Percentiles rank a stretch among this genome's conserved stretches.
Evolutionary conservation across 768 basidiomycete genomes (phyloP).

Genomic region (Psilocybe cyanescens): DNA sequence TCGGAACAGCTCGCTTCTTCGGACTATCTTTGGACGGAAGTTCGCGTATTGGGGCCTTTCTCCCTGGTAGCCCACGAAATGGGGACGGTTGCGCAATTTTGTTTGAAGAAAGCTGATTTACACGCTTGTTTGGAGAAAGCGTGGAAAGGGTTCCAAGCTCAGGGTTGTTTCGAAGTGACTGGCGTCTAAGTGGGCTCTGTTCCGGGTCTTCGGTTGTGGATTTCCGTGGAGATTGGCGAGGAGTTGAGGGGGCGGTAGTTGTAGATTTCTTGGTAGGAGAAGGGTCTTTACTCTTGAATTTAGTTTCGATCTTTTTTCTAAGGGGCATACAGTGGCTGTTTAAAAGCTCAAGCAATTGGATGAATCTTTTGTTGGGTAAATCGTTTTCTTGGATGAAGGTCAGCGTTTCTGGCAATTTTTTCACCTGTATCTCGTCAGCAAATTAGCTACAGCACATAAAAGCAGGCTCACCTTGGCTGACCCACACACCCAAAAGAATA

Average conservation of each 20-base stretch:
- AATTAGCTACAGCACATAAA: not conserved
- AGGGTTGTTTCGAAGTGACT: conserved; percentile 1
- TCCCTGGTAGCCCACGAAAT: conserved; percentile 9
- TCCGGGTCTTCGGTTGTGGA: not conserved
- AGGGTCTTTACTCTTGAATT: conserved; percentile 3
- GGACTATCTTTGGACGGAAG: conserved; percentile 41
- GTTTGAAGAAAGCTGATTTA: conserved; percentile 25
- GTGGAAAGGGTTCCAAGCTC: conserved; percentile 9
- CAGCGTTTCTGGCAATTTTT: conserved; percentile 18
- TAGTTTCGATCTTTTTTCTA: conserved; percentile 9
- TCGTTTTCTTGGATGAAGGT: conserved; percentile 28
- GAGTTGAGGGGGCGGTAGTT: not conserved
- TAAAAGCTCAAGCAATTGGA: conserved; percentile 24
- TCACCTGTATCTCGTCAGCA: conserved; percentile 10
- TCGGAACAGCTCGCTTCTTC: conserved; percentile 37
- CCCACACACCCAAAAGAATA: conserved; percentile 53
- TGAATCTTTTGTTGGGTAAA: conserved; percentile 25
- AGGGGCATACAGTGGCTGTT: conserved; percentile 25
- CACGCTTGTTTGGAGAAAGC: conserved; percentile 21
- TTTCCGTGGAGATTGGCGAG: conserved; percentile 19
- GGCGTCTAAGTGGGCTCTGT: not conserved
- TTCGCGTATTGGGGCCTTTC: conserved; percentile 28
- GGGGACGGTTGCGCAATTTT: conserved; percentile 18
- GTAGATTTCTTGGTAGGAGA: conserved; percentile 2
- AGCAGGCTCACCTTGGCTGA: conserved; percentile 36